Evolutionary conservation across 257 asterid species (phyloP), one percentile per base, ranked within the genome.

Genomic region (Solanum virginianum): DNA sequence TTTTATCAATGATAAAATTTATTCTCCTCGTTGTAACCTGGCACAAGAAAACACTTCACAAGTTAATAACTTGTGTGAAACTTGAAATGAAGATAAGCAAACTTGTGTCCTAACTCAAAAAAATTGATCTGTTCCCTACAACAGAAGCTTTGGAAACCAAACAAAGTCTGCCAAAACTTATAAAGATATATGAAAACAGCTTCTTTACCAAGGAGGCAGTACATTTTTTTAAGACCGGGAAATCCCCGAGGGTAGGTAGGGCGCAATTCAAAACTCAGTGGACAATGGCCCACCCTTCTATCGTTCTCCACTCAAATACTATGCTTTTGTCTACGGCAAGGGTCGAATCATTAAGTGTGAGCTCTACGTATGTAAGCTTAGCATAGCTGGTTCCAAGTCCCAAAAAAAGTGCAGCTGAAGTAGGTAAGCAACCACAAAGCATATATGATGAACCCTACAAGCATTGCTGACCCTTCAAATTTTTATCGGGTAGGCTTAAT

Each of bases 21-120:
- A 97, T 88, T 91, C 98, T 94, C 88, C 95, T 92, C 17, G 98
- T 93, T 49, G 99, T 97, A 86, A 97, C 90, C 99, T 97, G 97
- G 86, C 45, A 77, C 65, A 53, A 77, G 65, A 77, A 77, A 77
- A 53, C 82, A 26, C 62, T 77, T 53, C 43, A 70, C 70, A 39
- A 29, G 66, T 47, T 62, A 47, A 49, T 75, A 77, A 29, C 82
- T 77, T 26, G 5, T 77, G n/a, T 47, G 20, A 14, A 54, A 69
- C 3, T 39, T 47, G 20, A 14, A 54, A 69, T 6, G 36, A 83
- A 68, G 29, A 66, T 53, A 29, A 53, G 26, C 47, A 77, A 77
- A 49, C 82, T 53, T 77, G 60, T 53, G 49, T 77, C 63, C 65
- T 16, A 55, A 16, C 82, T 51, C 14, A 5, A 26, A 53, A 51